Base-by-base conservation (phyloP, 352 stramenopile genomes). In the Pythium dissotocum region DNA sequence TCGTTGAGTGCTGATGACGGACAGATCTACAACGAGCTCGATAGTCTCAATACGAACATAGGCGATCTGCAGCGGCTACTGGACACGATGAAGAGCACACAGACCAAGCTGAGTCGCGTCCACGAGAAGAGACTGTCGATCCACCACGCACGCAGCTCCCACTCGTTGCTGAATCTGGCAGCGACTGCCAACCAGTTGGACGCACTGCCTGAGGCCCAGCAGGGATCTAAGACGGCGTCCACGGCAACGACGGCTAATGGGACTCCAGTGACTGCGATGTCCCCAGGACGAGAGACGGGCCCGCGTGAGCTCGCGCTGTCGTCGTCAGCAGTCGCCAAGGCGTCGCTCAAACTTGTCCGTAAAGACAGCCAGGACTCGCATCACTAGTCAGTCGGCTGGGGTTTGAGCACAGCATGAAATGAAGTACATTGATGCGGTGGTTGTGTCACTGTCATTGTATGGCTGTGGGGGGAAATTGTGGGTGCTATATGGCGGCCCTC, bases 1-100 rank as follows among this genome's bases (percentile, higher is more conserved):
- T 86, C 78, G 18, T 70, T 80, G 55, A 73, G 79, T 64, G 77
- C 78, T 12, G 78, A 87, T 48, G 77, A 87, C 16, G 66, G 61
- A 21, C 69, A 72, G 44, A 77, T 87, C 70, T 71, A 80, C 60
- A 78, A 59, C 8, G 78, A 87, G 65, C 56, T 87, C 53, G 78
- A 87, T 40, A 78, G 52, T 49, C 83, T 87, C 75, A 77, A 75
- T 26, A 26, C 73, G 32, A 83, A 75, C 55, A 67, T 86, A 8
- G 67, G 80, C 9, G 71, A 86, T 44, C 78, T 83, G 30, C 72
- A 80, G 58, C 74, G 75, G 2, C 54, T 87, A 36, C 61, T 84
- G 8, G 73, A 83, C 16, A 63, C 62, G 6, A 71, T 87, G 51
- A 78, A 75, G 40, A 70, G 56, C 14, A 68, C 77, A 16, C 77